Evolutionary conservation across 2,329 filamentous ascomycete genomes (phyloP).

Genomic region (Pseudogymnoascus sp.): DNA sequence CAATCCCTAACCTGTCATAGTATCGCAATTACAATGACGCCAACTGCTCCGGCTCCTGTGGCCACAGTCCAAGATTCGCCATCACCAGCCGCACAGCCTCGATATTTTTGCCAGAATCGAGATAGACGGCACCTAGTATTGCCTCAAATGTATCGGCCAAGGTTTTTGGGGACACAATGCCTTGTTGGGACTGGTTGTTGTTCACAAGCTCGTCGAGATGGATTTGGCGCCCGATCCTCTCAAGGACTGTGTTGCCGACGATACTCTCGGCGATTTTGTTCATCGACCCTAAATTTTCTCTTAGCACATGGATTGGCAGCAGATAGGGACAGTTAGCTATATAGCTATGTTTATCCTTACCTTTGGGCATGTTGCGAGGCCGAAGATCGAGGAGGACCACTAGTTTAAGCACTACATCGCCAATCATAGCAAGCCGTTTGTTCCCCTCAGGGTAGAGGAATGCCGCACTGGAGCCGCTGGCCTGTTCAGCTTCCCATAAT

Average conservation of each 20-base stretch:
- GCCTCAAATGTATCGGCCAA: background rate
- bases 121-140: background rate
- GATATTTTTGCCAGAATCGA: background rate
- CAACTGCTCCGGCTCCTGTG: background rate
- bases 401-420: background rate
- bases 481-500: background rate
- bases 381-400: background rate
- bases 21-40: background rate
- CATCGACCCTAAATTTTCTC: background rate
- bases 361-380: background rate
- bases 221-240: slow-evolving; percentile 1
- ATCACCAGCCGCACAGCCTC: background rate
- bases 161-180: background rate
- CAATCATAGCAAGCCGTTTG: background rate
- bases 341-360: background rate
- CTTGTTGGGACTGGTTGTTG: slow-evolving; percentile 9
- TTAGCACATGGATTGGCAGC: background rate
- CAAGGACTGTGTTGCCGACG: background rate
- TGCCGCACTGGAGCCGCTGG: background rate
- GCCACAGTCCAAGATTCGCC: background rate
- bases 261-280: background rate
- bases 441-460: background rate
- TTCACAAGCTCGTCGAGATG: slow-evolving; percentile 9
- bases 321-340: background rate
- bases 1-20: background rate